A percentile compares a stretch with the other conserved stretches of the same genome.
phyloP scores from a whole-genome alignment of 257 asterid species.

The Przewalskia tangutica region DNA sequence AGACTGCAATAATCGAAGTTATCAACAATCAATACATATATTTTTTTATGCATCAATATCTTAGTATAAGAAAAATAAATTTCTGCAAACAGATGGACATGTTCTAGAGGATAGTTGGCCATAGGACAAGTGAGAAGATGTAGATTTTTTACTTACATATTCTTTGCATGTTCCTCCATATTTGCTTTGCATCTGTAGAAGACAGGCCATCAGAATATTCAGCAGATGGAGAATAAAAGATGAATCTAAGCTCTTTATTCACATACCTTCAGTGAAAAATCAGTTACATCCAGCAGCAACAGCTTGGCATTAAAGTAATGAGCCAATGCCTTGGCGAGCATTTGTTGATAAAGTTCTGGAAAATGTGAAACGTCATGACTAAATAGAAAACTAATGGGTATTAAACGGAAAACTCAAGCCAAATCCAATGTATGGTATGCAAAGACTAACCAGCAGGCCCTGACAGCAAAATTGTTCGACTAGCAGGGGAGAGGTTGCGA shows the following conservation, averaged over 20 bases:
- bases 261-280: constrained; percentile 64
- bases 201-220: constrained; percentile 9
- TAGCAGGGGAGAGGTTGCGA: constrained; percentile 78
- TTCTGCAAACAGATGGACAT: background rate
- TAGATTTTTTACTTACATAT: constrained; percentile 37
- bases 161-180: constrained; percentile 45
- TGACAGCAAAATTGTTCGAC: constrained; percentile 72
- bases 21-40: background rate
- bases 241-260: background rate
- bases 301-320: constrained; percentile 63
- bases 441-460: constrained; percentile 62
- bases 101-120: background rate
- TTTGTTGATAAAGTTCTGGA: constrained; percentile 65
- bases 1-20: constrained; percentile 29
- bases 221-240: constrained; percentile 5
- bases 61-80: background rate
- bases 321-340: constrained; percentile 76
- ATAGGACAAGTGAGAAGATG: background rate
- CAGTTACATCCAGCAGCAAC: constrained; percentile 55
- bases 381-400: background rate
- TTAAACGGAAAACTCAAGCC: background rate
- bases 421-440: background rate
- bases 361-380: background rate
- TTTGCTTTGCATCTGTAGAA: constrained; percentile 65
- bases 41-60: background rate